These are phyloP conservation scores for Sapria himalayana DNA, from an alignment of 345 rosid species.

Conservation along the genomic window DNA sequence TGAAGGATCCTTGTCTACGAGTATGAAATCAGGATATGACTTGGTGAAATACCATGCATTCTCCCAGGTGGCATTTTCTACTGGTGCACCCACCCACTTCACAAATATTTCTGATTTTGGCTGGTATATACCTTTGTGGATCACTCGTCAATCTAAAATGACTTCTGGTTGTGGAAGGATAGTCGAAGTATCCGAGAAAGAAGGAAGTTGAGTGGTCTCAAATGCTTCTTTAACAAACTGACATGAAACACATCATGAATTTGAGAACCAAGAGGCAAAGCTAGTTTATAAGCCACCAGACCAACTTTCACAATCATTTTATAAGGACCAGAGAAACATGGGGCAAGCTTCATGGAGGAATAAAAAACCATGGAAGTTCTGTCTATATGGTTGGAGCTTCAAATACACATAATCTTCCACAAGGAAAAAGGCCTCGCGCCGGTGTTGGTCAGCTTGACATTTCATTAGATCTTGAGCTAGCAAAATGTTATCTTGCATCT, in stretches of 20 bases:
- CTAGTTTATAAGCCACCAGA: not conserved
- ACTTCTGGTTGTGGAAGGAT: too few relatives aligned
- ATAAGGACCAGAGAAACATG: not conserved
- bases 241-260: slow-evolving; percentile 2
- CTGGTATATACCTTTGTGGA: too few relatives aligned
- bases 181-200: too few relatives aligned
- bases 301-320: not conserved
- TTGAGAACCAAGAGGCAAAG: not conserved
- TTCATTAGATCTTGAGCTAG: not conserved
- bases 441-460: not conserved
- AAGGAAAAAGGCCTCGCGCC: not conserved
- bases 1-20: too few relatives aligned
- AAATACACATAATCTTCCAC: not conserved
- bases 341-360: not conserved
- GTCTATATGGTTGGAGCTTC: not conserved
- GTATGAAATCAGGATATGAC: too few relatives aligned
- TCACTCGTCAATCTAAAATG: too few relatives aligned
- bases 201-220: not conserved
- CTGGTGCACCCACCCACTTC: too few relatives aligned
- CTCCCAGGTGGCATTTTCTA: too few relatives aligned
- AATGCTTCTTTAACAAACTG: not conserved
- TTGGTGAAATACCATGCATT: too few relatives aligned
- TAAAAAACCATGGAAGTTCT: not conserved
- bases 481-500: not conserved
- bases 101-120: too few relatives aligned